A percentile compares a stretch with the other conserved stretches of the same genome.
These are phyloP conservation scores for Neurospora cerealis DNA, from an alignment of 495 filamentous ascomycete genomes.

Conservation along the genomic window DNA sequence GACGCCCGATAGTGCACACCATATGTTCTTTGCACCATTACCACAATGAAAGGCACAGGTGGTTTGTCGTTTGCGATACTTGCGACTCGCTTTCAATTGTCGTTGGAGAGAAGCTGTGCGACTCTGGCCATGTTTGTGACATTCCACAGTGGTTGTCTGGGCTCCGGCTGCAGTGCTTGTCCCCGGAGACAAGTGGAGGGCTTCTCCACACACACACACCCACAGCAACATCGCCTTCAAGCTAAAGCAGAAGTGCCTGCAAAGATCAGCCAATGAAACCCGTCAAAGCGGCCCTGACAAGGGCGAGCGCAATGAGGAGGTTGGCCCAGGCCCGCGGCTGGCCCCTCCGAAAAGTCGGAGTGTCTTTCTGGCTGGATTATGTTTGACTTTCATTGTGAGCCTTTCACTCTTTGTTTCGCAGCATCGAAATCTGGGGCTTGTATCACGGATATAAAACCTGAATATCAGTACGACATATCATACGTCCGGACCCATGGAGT, in stretches of 20 bases:
- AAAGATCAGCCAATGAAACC: background rate
- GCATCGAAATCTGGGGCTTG: background rate
- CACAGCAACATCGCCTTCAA: background rate
- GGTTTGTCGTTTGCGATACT: background rate
- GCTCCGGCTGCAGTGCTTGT: background rate
- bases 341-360: background rate
- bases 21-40: background rate
- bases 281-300: background rate
- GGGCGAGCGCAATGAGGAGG: background rate
- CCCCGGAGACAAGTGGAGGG: background rate
- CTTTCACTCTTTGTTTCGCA: background rate
- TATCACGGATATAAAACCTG: background rate
- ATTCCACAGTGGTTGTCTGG: background rate
- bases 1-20: background rate
- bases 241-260: background rate
- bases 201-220: background rate
- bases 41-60: background rate
- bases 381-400: background rate
- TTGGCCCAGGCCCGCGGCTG: constrained; percentile 2
- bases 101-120: background rate
- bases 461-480: background rate
- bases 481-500: background rate
- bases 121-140: background rate
- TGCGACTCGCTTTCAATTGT: background rate
- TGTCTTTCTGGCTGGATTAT: background rate